Base-by-base conservation (phyloP, 192 early-diverging fungal species). In the Bifiguratus adelaidae region DNA sequence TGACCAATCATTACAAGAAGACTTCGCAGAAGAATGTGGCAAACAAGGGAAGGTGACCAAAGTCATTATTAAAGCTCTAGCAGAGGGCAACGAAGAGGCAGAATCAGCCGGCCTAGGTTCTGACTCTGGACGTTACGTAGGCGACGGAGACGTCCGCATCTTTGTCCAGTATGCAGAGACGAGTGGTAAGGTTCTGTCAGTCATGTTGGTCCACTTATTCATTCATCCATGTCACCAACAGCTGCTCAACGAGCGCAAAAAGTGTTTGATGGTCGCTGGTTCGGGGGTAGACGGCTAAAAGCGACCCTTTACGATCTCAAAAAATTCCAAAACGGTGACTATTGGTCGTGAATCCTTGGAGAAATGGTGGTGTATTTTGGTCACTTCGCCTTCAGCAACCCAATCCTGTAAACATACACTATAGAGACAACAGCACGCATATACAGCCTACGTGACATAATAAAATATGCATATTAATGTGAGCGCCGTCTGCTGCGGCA, bases 1-100 rank as follows among this genome's bases (percentile, higher is more conserved):
- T 20, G 91, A 94, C 66, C 78, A 86, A 35, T 70, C 80, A 12
- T 71, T 94, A 36, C 74, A 84, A n/a, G 79, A 74, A 0, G 91
- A 94, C 53, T 87, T 94, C 50, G 65, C 67, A 9, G 82, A 84
- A 38, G 91, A 94, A 53, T 89, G 83, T 42, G 57, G 57, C 50
- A 91, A 91, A 60, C 90, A 80, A 50, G 91, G 91, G 1, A 56
- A 58, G 38, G 80, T 94, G 4, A 45, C 47, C 32, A 73, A 71
- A 29, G 85, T 90, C 0, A 64, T 75, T 24, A 69, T 88, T 40
- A 74, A 77, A 46, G 53, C 74, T 45, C 67, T 63, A 47, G 40
- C 54, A 28, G 55, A 58, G 50, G 43, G 58, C 44, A 41, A 28
- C 48, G 30, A 45, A 49, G 61, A 62, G 48, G 23, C 41, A 8